Evolutionary conservation across 805 yeast genomes (phyloP).

Genomic region (Isabelozyma heimii): DNA sequence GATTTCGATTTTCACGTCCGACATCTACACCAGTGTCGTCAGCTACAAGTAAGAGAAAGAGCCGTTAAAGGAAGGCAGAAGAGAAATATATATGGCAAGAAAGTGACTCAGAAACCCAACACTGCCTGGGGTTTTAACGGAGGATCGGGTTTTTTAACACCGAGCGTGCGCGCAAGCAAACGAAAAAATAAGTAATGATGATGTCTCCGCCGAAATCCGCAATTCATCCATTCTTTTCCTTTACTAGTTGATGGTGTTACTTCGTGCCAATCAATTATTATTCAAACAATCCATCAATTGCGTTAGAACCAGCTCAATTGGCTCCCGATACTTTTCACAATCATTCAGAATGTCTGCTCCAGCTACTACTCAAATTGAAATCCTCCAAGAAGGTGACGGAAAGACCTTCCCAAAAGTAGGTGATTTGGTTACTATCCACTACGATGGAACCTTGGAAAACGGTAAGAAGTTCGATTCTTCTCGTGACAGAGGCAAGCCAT

Average conservation of each 20-base stretch:
- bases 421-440: slow-evolving; percentile 89
- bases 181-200: no score
- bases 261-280: not conserved
- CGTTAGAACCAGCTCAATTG: not conserved
- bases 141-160: no score
- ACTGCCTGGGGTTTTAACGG: no score
- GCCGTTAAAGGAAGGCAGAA: not conserved
- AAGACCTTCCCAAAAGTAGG: slow-evolving; percentile 82
- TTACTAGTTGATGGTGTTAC: not conserved
- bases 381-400: slow-evolving; percentile 71
- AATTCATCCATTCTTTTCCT: not conserved
- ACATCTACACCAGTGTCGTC: not conserved
- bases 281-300: slow-evolving; percentile 1
- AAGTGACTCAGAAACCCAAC: no score
- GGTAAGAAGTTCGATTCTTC: slow-evolving; percentile 97
- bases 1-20: slow-evolving; percentile 29
- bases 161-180: no score
- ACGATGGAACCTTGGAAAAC: slow-evolving; percentile 91
- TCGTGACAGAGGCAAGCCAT: slow-evolving; percentile 91
- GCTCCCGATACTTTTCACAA: not conserved
- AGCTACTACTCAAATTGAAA: slow-evolving; percentile 38
- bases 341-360: slow-evolving; percentile 35
- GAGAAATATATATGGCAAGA: not conserved
- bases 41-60: not conserved
- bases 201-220: not conserved